Base-by-base conservation (phyloP, 140 eudicot species). In the Stevia rebaudiana region DNA sequence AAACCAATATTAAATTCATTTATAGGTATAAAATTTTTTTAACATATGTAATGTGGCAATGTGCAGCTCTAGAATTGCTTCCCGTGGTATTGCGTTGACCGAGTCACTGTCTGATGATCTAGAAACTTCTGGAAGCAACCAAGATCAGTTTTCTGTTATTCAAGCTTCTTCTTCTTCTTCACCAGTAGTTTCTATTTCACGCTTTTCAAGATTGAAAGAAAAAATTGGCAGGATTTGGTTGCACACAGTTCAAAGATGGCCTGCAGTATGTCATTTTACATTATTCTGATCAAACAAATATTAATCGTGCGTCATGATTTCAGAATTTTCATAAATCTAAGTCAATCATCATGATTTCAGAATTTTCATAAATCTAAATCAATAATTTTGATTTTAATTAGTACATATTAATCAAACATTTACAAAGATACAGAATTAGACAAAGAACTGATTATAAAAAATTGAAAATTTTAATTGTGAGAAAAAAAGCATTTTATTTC, bases 31-130 rank as follows among this genome's bases (percentile, higher is more conserved):
- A 69, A 43, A 37, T 30, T 4, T 19, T 46, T 15, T 68, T 11
- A 25, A 66, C 30, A n/a, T 50, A 8, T 75, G 41, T 78, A 41
- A 53, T 70, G 65, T 75, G 63, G 41, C 76, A 41, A 53, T 70
- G 65, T 75, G 63, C 97, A 94, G 99, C 77, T 83, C 99, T 3
- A 87, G 99, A 64, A 79, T 88, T 72, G 97, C 99, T 75, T 85
- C 97, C 48, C 95, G 79, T 30, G 95, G 99, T 76, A 83, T 92
- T 63, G 73, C 89, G 37, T 78, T 94, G 79, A 78, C 76, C 11
- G 96, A 94, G 51, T 81, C 85, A 36, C 57, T 82, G 53, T 72
- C 85, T 68, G 94, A 88, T 65, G 95, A 85, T 47, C 54, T 70
- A 12, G 68, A 49, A 25, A 61, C 76, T 74, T 70, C 77, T 11